Evolutionary conservation across 208 protist genomes (phyloP).

Genomic region (Kentomonas sorsogonicus): DNA sequence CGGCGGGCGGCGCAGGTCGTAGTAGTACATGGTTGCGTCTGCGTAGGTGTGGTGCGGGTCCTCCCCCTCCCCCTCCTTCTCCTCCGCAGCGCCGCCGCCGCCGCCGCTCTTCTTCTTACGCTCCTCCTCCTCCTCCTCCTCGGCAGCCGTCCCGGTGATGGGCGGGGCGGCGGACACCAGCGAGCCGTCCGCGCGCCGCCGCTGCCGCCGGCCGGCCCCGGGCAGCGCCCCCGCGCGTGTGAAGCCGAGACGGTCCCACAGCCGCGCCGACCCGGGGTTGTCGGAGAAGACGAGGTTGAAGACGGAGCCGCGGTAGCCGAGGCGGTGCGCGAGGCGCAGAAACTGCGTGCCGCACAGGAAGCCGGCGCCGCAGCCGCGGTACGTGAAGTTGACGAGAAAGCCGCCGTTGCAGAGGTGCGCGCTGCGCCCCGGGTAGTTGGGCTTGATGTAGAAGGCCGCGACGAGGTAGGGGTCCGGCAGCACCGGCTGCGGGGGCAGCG

Average conservation of each 20-base stretch:
- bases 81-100: no score
- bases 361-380: conserved; percentile 12
- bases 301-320: conserved; percentile 18
- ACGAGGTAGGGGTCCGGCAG: conserved; percentile 9
- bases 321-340: conserved; percentile 6
- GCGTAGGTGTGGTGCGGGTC: no score
- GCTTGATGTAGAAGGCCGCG: conserved; percentile 23
- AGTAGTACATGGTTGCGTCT: conserved; percentile 11
- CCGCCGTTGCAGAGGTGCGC: conserved; percentile 24
- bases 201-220: conserved; percentile 12
- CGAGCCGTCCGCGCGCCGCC: no score
- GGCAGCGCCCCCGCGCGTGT: conserved; percentile 11
- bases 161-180: no score
- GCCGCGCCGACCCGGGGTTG: conserved; percentile 11
- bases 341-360: conserved; percentile 15
- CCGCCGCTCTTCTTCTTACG: no score
- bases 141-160: no score
- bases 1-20: conserved; percentile 10
- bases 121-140: no score
- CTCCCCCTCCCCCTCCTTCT: no score
- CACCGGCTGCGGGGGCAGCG: background rate
- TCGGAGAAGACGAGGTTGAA: conserved; percentile 26
- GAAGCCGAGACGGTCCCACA: conserved; percentile 18
- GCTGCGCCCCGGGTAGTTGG: conserved; percentile 25
- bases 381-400: conserved; percentile 13